Conservation (phyloP, 257 asterid genomes). For the Przewalskia tangutica region DNA sequence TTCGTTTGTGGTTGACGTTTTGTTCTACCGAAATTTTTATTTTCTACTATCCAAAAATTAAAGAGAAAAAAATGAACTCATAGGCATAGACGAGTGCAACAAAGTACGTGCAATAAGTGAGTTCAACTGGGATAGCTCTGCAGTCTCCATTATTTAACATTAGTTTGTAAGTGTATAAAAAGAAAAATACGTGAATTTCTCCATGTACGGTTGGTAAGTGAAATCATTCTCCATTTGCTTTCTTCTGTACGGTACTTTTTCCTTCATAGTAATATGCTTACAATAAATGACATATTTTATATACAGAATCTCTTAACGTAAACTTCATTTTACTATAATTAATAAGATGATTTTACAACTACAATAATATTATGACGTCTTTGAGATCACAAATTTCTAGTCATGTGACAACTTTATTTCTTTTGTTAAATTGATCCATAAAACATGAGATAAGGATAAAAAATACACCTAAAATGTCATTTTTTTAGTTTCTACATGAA, state of each 20-base stretch:
- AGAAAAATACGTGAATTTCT: neutral
- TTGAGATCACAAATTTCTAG: neutral
- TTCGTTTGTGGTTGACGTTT: no score
- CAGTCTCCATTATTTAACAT: neutral
- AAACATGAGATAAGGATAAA: no score
- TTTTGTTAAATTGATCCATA: neutral
- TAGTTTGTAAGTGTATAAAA: neutral
- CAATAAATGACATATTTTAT: no score
- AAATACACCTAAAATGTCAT: no score
- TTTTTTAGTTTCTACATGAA: no score
- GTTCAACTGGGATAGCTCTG: neutral
- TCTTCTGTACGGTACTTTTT: neutral
- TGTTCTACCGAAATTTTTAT: no score
- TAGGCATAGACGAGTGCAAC: neutral
- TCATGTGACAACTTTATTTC: neutral
- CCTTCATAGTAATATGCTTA: neutral
- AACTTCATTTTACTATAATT: neutral
- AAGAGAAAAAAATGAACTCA: neutral
- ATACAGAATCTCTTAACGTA: no score
- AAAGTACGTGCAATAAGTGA: neutral
- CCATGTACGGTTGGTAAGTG: neutral
- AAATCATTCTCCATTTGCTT: neutral
- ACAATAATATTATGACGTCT: neutral
- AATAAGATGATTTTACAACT: neutral
- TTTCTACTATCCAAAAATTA: neutral